Evolutionary conservation across 768 basidiomycete genomes (phyloP), one percentile per base, ranked within the genome.

Genomic region (Bullera alba): DNA sequence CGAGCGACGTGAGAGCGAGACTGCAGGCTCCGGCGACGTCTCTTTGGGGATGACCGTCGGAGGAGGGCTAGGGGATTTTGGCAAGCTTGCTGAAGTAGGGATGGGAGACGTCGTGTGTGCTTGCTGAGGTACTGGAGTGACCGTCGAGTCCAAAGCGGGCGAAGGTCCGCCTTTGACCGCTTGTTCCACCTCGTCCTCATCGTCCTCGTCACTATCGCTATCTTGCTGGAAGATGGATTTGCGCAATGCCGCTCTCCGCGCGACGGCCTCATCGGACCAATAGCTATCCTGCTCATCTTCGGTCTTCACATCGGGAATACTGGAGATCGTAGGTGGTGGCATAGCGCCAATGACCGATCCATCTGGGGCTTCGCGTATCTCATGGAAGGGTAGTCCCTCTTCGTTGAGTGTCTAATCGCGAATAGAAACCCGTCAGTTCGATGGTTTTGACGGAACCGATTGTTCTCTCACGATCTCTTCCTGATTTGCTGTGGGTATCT

Each of bases 301-400:
- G 22, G 49, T 42, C 4, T 28, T 1, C 3, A 46, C 41, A 3
- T 47, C 45, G 7, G 25, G 17, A 15, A n/a, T 27, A 10, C 28
- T 25, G 3, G 27, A 23, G 7, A 41, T 45, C 2, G 45, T 48
- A 16, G 54, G 42, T 7, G 38, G 47, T 4, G 59, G 58, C 7
- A 45, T 19, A 3, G 59, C 42, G 22, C 55, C 65, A 19, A 63
- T 55, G 4, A 53, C 39, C n/a, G 50, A 42, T 4, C 61, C 61
- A 35, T 54, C 49, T 12, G 50, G 35, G 4, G 48, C 54, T 38
- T 67, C 65, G 12, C 54, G 49, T 32, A 67, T 67, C 53, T 67
- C 65, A 27, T 60, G 62, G 42, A 67, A 52, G 2, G 65, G 65
- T 38, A 67, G 38, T 14, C 65, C 65, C 17, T 67, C 65, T 43